These are phyloP conservation scores for Syzygium grande DNA, from an alignment of 345 rosid species.

Conservation along the genomic window DNA sequence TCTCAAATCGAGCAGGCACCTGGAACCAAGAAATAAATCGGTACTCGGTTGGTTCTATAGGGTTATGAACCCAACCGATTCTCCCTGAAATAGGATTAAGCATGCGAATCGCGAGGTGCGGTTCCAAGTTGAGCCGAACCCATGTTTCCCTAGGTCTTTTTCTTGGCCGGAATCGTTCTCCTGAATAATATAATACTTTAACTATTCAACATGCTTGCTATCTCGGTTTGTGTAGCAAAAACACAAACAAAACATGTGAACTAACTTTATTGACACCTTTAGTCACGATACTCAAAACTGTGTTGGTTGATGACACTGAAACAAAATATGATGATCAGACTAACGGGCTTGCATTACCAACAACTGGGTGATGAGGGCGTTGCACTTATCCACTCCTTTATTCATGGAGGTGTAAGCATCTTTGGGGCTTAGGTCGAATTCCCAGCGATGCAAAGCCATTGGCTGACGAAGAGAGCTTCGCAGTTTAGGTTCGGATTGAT, in stretches of 20 bases:
- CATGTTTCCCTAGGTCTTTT: no score
- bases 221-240: background rate
- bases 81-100: background rate
- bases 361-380: background rate
- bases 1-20: background rate
- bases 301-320: background rate
- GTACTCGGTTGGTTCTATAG: background rate
- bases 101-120: background rate
- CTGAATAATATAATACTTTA: no score
- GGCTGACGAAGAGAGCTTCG: slow-evolving; percentile 1
- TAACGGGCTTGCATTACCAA: background rate
- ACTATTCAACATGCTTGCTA: background rate
- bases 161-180: no score
- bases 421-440: background rate
- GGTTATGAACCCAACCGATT: background rate
- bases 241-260: background rate
- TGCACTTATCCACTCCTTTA: background rate
- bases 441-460: slow-evolving; percentile 4
- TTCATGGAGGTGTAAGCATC: background rate
- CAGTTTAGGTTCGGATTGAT: slow-evolving; percentile 8
- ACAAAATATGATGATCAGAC: background rate
- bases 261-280: background rate
- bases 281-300: background rate
- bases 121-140: background rate
- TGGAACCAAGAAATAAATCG: background rate